Base-by-base conservation (phyloP, 306 rosid genomes). In the Vigna unguiculata region DNA sequence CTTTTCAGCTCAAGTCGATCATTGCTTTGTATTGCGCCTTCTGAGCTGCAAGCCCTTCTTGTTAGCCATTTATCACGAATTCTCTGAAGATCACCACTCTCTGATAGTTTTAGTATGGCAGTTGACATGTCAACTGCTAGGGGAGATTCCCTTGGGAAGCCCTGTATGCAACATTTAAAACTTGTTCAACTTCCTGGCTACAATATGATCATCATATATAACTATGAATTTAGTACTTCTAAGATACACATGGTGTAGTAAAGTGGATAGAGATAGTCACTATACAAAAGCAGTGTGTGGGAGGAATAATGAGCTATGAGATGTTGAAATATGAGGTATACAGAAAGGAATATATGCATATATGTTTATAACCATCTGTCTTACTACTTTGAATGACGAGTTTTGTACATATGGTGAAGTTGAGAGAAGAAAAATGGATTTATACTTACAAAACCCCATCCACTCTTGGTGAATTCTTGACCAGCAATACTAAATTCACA, bases 391-490 rank as follows among this genome's bases (percentile, higher is more conserved):
- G 5, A 72, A 38, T n/a, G 59, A 41, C 22, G 41, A 41, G 16
- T 24, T 21, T 25, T 25, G 28, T n/a, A 16, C 7, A 40, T 22
- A 12, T 40, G 40, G 41, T n/a, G 40, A 36, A 36, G 32, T 16
- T 41, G 60, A 59, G 9, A 24, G 2, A 24, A 24, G 28, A 25
- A 2, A 25, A 25, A 25, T 25, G 28, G 28, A 25, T 25, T 25
- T 2, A 25, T 25, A 25, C 28, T 45, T 86, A 92, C 97, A 87
- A 88, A 92, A 63, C 97, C 97, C 97, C 97, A 92, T 3, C 96
- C 93, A 36, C 85, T 87, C 86, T 86, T 92, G 82, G 96, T 92
- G 89, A 92, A 92, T 81, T 92, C 92, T 83, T 86, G 93, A 72
- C 96, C 97, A 32, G 90, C 88, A 66, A 92, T 82, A 52, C 97